These are phyloP conservation scores for Alectoria sarmentosa DNA, from an alignment of 495 filamentous ascomycete species.

Conservation along the genomic window DNA sequence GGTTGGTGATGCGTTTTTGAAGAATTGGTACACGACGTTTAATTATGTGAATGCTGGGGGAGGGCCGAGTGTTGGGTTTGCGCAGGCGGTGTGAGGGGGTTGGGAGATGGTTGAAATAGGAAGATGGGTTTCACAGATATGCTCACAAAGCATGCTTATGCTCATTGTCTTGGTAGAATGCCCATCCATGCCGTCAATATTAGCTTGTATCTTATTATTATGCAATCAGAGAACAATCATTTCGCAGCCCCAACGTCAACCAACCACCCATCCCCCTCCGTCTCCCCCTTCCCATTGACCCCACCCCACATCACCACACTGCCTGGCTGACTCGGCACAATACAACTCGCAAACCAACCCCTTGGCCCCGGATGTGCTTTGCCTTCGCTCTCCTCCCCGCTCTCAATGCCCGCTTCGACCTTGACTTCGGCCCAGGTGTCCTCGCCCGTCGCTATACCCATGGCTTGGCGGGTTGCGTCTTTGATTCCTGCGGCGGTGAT, in stretches of 20 bases:
- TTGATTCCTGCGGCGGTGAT: conserved; percentile 44
- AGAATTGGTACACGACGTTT: neutral
- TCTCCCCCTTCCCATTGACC: conserved; percentile 40
- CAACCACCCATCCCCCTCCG: conserved; percentile 47
- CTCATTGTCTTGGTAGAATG: neutral
- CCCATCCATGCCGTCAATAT: neutral
- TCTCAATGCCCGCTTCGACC: conserved; percentile 37
- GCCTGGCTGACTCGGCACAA: conserved; percentile 1
- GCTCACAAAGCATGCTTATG: neutral
- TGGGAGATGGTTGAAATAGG: neutral
- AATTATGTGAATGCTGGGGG: neutral
- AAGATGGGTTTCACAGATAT: neutral
- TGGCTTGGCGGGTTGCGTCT: conserved; percentile 38
- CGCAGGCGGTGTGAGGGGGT: neutral
- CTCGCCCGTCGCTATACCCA: conserved; percentile 37
- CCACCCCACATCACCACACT: conserved; percentile 46
- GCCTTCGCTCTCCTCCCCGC: conserved; percentile 24
- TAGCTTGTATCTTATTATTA: neutral
- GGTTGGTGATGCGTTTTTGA: neutral
- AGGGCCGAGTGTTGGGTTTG: neutral
- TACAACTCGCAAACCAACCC: conserved; percentile 39
- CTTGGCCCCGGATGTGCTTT: conserved; percentile 49
- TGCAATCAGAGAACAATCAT: neutral
- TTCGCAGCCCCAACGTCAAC: conserved; percentile 22
- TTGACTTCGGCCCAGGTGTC: conserved; percentile 44